These are phyloP conservation scores for Xerocomellus chrysenteron DNA, from an alignment of 768 basidiomycete species.

Conservation along the genomic window DNA sequence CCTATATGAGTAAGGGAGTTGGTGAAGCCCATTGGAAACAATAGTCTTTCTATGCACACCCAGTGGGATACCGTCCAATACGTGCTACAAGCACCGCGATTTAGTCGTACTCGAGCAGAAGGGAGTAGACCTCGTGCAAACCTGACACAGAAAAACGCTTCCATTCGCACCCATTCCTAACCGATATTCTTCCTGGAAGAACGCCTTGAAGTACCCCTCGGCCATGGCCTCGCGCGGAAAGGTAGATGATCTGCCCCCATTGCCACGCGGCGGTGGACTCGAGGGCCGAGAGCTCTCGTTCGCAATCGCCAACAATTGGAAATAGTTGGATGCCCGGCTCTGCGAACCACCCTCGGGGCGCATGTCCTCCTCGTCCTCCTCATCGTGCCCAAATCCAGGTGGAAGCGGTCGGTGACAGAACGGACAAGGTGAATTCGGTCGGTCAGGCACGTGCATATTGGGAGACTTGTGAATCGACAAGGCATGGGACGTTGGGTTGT, in stretches of 20 bases:
- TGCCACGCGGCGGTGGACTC: slow-evolving; percentile 41
- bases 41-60: slow-evolving; percentile 39
- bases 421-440: slow-evolving; percentile 50
- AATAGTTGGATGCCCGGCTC: slow-evolving; percentile 72
- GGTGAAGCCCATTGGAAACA: neutral
- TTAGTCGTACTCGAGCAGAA: slow-evolving; percentile 3
- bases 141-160: slow-evolving; percentile 85
- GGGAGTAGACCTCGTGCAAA: slow-evolving; percentile 29
- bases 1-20: slow-evolving; percentile 38
- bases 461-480: slow-evolving; percentile 56
- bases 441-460: slow-evolving; percentile 20
- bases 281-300: slow-evolving; percentile 62
- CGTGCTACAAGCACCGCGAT: slow-evolving; percentile 49
- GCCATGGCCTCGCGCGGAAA: slow-evolving; percentile 79
- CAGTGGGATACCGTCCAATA: slow-evolving; percentile 83
- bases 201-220: slow-evolving; percentile 89
- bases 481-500: slow-evolving; percentile 83
- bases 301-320: slow-evolving; percentile 69
- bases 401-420: slow-evolving; percentile 70
- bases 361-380: slow-evolving; percentile 27
- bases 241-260: slow-evolving; percentile 23
- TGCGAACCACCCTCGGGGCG: slow-evolving; percentile 42
- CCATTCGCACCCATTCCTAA: slow-evolving; percentile 97
- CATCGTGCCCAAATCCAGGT: slow-evolving; percentile 37
- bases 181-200: slow-evolving; percentile 86